Base-by-base conservation (phyloP, 768 basidiomycete species). In the Tulasnella sp. region DNA sequence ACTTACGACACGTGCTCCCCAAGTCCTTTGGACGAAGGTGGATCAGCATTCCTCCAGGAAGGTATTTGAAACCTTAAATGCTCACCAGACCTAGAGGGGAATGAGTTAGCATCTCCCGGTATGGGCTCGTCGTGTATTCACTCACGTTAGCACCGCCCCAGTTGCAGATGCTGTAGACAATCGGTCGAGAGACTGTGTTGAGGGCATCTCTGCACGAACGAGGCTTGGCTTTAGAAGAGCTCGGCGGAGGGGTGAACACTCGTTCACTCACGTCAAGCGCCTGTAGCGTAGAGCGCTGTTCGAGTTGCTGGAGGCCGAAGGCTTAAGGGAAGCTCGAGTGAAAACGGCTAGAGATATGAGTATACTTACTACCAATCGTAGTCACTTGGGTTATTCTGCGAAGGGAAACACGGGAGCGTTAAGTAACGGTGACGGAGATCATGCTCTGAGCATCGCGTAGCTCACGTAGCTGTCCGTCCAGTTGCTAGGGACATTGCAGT, bases 271-370 rank as follows among this genome's bases (percentile, higher is more conserved):
- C 87, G 86, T 86, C 89, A 90, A 89, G 77, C 85, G 85, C 32
- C 88, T 86, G 82, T 88, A 90, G 29, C 89, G 86, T 78, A 89
- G 86, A 29, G 87, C 88, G n/a, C 88, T 87, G 77, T 89, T 89
- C 5, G 89, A 90, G 80, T 89, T 87, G 82, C 87, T 89, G 73
- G 40, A 29, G 26, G 70, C 3, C 74, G 40, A 18, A 72, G 70
- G 3, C 29, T 7, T n/a, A 29, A 29, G 23, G 6, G 5, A 67
- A 67, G 61, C 61, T 67, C 61, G 5, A 29, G 13, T 13, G 10
- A 32, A 32, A 32, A 67, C 2, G 20, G 11, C 0, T 16, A 2
- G 46, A 0, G 26, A 13, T 29, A 13, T 1, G 61, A 13, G 13
- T 67, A 35, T n/a, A 85, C 87, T 78, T 82, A 88, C 87, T 88